A percentile compares a stretch with the other conserved stretches of the same genome.
Evolutionary conservation across 83 land plant species (phyloP).

Genomic region (Thuja plicata): DNA sequence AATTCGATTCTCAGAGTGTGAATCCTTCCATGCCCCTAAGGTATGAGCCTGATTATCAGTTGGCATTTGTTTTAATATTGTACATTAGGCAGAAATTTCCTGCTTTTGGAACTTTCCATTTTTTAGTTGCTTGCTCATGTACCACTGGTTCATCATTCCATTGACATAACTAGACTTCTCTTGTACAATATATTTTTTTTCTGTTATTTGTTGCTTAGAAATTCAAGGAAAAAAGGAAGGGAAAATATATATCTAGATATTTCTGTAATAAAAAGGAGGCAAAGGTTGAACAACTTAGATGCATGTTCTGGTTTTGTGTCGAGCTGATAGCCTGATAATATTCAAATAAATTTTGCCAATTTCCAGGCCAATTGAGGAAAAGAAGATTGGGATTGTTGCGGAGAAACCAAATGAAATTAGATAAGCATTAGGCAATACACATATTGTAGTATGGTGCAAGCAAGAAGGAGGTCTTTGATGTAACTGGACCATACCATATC

Average conservation of each 20-base stretch:
- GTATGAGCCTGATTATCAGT: neutral
- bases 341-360: constrained; percentile 2
- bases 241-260: neutral
- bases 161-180: neutral
- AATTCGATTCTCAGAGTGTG: constrained; percentile 21
- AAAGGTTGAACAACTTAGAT: constrained; percentile 13
- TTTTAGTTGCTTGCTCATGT: neutral
- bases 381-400: constrained; percentile 75
- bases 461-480: constrained; percentile 89
- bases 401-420: constrained; percentile 64
- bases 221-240: neutral
- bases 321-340: neutral
- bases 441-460: constrained; percentile 94
- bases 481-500: constrained; percentile 88
- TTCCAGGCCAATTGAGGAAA: constrained; percentile 62
- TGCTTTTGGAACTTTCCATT: neutral
- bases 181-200: neutral
- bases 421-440: constrained; percentile 79
- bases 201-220: neutral
- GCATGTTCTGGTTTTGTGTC: constrained; percentile 16
- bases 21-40: neutral
- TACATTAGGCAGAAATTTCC: neutral
- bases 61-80: neutral
- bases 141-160: neutral
- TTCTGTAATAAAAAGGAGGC: neutral